phyloP scores from a whole-genome alignment of 371 early-diverging fungal species.

The Lichtheimia ramosa region DNA sequence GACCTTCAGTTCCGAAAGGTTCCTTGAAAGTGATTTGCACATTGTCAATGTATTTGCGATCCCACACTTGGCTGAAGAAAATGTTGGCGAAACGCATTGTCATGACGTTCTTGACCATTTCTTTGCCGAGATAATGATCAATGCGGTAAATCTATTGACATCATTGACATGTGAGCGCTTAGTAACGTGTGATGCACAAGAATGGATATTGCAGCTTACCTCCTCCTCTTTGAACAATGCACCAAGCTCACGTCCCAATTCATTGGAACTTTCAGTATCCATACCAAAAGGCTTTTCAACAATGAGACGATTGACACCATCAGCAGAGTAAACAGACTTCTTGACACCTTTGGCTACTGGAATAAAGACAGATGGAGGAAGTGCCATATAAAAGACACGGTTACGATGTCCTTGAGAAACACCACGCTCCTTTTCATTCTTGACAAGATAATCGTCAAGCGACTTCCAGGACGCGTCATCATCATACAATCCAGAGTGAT shows the following conservation, averaged over 20 bases:
- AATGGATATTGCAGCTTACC: conserved; percentile 25
- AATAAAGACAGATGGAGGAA: conserved; percentile 95
- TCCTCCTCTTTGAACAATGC: conserved; percentile 82
- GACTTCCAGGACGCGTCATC: conserved; percentile 70
- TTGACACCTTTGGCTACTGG: conserved; percentile 80
- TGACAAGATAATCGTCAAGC: conserved; percentile 60
- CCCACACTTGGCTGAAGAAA: conserved; percentile 92
- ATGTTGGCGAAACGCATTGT: conserved; percentile 93
- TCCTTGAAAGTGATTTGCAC: conserved; percentile 99
- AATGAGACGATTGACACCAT: conserved; percentile 77
- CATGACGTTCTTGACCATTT: conserved; percentile 98
- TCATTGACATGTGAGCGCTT: not conserved
- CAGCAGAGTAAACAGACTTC: conserved; percentile 59
- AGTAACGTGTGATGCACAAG: too few species aligned
- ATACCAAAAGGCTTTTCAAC: conserved; percentile 99
- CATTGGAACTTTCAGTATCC: conserved; percentile 77
- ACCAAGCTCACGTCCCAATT: conserved; percentile 70
- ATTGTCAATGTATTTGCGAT: conserved; percentile 85
- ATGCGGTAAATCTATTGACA: conserved; percentile 87
- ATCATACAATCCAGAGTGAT: conserved; percentile 92
- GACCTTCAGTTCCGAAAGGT: conserved; percentile 96
- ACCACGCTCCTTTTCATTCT: conserved; percentile 46
- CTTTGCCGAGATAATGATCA: conserved; percentile 98
- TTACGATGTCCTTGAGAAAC: conserved; percentile 20
- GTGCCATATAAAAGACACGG: conserved; percentile 91